Percentiles rank a stretch among this genome's conserved stretches.
phyloP scores from a whole-genome alignment of 1,139 yeast species.

The Casaregolazyma suthepensis region DNA sequence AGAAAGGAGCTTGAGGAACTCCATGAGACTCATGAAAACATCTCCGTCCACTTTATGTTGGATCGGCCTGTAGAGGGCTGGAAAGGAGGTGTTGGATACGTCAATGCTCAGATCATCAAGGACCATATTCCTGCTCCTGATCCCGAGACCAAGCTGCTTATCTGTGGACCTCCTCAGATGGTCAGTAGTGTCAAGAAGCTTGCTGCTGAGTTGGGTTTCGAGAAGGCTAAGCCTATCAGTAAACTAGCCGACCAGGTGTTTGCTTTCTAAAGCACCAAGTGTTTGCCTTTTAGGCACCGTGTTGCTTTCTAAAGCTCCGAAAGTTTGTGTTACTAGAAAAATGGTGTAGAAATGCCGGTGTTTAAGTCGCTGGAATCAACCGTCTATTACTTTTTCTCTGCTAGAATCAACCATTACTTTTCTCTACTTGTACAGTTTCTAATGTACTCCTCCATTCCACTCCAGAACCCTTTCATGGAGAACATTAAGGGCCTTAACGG shows the following conservation, averaged over 20 bases:
- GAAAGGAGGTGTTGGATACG: slow-evolving; percentile 78
- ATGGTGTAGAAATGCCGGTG: no score
- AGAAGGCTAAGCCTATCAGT: slow-evolving; percentile 85
- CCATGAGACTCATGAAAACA: slow-evolving; percentile 58
- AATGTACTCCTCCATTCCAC: background rate
- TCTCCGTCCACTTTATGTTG: slow-evolving; percentile 68
- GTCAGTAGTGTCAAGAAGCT: slow-evolving; percentile 74
- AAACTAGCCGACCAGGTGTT: slow-evolving; percentile 92
- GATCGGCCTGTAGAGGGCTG: slow-evolving; percentile 71
- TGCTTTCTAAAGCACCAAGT: slow-evolving; percentile 47
- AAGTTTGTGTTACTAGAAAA: no score
- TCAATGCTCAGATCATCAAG: slow-evolving; percentile 69
- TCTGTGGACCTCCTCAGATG: slow-evolving; percentile 97
- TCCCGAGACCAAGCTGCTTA: slow-evolving; percentile 61
- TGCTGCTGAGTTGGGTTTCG: slow-evolving; percentile 68
- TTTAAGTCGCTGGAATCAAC: no score
- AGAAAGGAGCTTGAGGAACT: slow-evolving; percentile 44
- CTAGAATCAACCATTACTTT: no score
- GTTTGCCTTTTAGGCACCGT: no score
- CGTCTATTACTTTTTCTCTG: background rate
- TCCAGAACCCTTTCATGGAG: slow-evolving; percentile 68
- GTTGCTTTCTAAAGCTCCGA: slow-evolving; percentile 54
- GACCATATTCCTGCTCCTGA: slow-evolving; percentile 60
- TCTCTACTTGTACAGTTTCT: background rate
- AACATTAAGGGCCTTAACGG: slow-evolving; percentile 77